Base-by-base conservation (phyloP, 768 basidiomycete genomes). In the Daedalea quercina region DNA sequence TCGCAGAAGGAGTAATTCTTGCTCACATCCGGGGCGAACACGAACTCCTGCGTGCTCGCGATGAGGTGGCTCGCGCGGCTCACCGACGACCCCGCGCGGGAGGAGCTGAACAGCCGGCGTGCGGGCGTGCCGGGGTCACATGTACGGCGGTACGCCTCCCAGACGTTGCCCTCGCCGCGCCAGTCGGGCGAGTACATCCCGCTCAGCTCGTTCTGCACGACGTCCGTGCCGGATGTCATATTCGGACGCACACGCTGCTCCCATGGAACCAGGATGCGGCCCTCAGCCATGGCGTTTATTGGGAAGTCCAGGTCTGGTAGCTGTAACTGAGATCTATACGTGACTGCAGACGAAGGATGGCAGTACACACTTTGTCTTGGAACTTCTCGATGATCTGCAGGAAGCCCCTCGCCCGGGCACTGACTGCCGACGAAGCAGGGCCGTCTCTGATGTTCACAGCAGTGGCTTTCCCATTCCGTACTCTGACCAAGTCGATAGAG, bases 281-380 rank as follows among this genome's bases (percentile, higher is more conserved):
- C 91, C 70, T 98, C 96, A 0, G 94, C 88, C 70, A 87, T 89
- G 22, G 89, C 83, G 61, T 97, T 98, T 70, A 99, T 82, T 0
- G 96, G 82, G 58, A 99, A 84, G 61, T 96, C 88, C 85, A 99
- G 85, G 72, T 98, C 84, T 12, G 95, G 94, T 3, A 98, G 77
- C 84, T 93, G 64, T 1, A 43, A 34, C 22, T 44, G 19, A 24
- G 47, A 20, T 49, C 9, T 43, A 37, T 50, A 45, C 37, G 19
- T 31, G 35, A 50, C 52, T 40, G 53, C 22, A 17, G 24, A 19
- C 51, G 0, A 40, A 7, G 3, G 20, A 43, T 33, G 23, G 22
- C 34, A 6, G 26, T 33, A 25, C 76, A 48, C 54, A 87, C 89
- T 62, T 76, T 75, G 53, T 78, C 63, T 52, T 76, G 76, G 63